Evolutionary conservation across 2,329 filamentous ascomycete species (phyloP), one percentile per base, ranked within the genome.

Genomic region (Talaromyces sp.): DNA sequence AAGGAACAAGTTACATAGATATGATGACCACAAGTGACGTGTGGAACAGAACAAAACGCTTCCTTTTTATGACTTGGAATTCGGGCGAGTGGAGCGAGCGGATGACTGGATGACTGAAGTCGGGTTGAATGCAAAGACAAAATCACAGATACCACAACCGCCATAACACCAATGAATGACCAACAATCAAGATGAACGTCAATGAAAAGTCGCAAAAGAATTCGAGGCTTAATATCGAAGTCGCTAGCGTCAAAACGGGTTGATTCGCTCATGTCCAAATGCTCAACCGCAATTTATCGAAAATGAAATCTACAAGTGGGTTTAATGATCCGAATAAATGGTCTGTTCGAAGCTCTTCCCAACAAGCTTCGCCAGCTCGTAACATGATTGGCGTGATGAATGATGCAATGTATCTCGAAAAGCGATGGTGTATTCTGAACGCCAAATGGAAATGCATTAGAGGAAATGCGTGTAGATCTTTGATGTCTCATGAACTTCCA

Each of bases 381-480:
- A 52, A 53, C 52, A 53, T 19, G 21, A 45, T 40, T 22, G 19
- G 36, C 21, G 25, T 43, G 41, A 37, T 46, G 17, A 39, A 56
- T 46, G 35, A 53, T 48, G 39, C 37, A 56, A 61, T 45, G 51
- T 48, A 28, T 45, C 50, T 28, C 33, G 40, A 56, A n/a, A 55
- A 53, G 40, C 43, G 45, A 51, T 58, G 45, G 22, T 55, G 36
- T 39, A 19, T 54, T 25, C 36, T 48, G n/a, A 71, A 69, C 65
- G 65, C 68, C 65, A 63, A n/a, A 63, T 62, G 64, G 61, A 62
- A 66, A 68, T 69, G 67, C 59, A 39, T 57, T 59, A 99, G 82
- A 99, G 97, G 84, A 99, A 99, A 83, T 99, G 94, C 67, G 94
- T 99, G 81, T 99, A 97, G 70, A 97, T 92, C 80, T 97, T 99